These are phyloP conservation scores for Beauveria rudraprayagi DNA, from an alignment of 2,329 filamentous ascomycete species.

Conservation along the genomic window DNA sequence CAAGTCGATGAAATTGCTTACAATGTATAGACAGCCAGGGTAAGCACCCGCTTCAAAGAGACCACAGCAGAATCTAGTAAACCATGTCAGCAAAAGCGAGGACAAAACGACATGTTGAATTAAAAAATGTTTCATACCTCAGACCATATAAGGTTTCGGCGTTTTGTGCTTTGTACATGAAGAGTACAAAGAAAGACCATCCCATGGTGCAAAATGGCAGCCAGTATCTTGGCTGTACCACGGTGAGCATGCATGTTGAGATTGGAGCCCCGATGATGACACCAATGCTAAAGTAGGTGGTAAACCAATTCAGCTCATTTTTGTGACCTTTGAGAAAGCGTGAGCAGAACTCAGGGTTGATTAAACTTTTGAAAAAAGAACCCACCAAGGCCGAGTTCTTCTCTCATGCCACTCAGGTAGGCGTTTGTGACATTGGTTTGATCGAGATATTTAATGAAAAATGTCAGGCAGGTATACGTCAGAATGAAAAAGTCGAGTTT, in stretches of 20 bases:
- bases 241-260: conserved; percentile 35
- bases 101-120: too few relatives aligned
- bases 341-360: neutral
- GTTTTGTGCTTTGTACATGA: conserved; percentile 29
- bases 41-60: conserved; percentile 47
- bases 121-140: neutral
- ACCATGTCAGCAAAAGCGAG: neutral
- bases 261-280: conserved; percentile 36
- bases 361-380: neutral
- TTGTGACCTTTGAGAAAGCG: conserved; percentile 12
- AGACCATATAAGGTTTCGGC: conserved; percentile 36
- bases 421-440: conserved; percentile 40
- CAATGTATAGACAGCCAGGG: conserved; percentile 43
- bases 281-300: conserved; percentile 39
- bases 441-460: conserved; percentile 38
- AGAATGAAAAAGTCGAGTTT: conserved; percentile 43
- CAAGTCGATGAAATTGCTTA: neutral
- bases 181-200: conserved; percentile 34
- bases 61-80: conserved; percentile 42
- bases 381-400: conserved; percentile 36
- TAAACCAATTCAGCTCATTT: conserved; percentile 37
- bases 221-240: conserved; percentile 34
- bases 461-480: conserved; percentile 33
- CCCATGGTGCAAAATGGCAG: conserved; percentile 28
- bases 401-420: conserved; percentile 38